Base-by-base conservation (phyloP, 352 stramenopile genomes). In the Aphanomyces cochlioides region DNA sequence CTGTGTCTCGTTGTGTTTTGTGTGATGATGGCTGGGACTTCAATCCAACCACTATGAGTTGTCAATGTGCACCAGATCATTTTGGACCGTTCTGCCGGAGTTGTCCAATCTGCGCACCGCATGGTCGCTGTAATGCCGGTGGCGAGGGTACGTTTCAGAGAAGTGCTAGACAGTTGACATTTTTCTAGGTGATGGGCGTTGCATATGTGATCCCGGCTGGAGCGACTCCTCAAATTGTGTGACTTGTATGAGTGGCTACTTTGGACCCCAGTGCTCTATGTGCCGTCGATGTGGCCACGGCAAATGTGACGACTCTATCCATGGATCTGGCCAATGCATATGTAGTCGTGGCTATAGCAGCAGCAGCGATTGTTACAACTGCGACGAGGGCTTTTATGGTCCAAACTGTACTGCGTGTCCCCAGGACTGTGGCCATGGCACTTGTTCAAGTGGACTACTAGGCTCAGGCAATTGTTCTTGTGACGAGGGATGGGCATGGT, bases 181-280 rank as follows among this genome's bases (percentile, higher is more conserved):
- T n/a, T 5, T 10, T 40, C 6, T 39, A 61, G 71, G 88, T 47
- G 85, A 95, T 36, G 88, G 88, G 0, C 79, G 84, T 2, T 96
- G 88, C 58, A 92, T 93, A 39, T 96, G 88, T 68, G 83, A 93
- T 39, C 70, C 87, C 28, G 88, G 87, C 8, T 96, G 87, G 85
- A 92, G 86, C 12, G 81, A 92, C 65, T 96, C 87, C 12, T 93
- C 92, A 75, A 93, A 93, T 58, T 96, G 88, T 64, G 88, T 94
- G 47, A 85, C 87, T 7, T 96, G 88, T 64, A 93, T 93, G 84
- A 78, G 75, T 41, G 83, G 87, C 15, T 96, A 94, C 67, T 96
- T 81, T 63, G 77, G 88, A 7, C 77, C 87, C 56, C 85, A 79
- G 39, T 96, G 88, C 63, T 67, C 83, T 3, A 7, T 77, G 7